Base-by-base conservation (phyloP, 352 stramenopile species). In the Phytophthora pseudosyringae region DNA sequence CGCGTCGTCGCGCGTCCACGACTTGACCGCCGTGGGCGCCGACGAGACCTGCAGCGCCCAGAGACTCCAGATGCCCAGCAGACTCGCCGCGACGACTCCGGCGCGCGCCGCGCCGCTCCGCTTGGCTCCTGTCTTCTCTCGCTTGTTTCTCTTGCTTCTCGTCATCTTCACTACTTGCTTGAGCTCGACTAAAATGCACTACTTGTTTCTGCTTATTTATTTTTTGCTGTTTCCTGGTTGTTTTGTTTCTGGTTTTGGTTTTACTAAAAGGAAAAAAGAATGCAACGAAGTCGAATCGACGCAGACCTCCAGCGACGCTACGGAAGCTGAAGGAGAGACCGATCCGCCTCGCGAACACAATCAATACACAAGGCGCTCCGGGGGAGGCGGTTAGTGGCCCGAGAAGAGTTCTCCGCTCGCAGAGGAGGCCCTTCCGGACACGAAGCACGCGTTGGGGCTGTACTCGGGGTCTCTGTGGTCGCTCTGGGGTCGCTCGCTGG, bases 1-100 rank as follows among this genome's bases (percentile, higher is more conserved):
- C 18, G 29, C 40, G 40, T 73, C 64, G 16, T 64, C 49, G n/a
- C 51, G 64, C 29, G 64, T 52, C 67, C 71, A 79, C n/a, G 64
- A 55, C 55, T 71, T 69, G 39, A 64, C 36, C 9, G 46, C 33
- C 49, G 62, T 68, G 16, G 50, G 48, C 26, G 48, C 62, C 31
- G 61, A 68, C 44, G 54, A 69, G 46, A 64, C 57, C n/a, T 52
- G 44, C n/a, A 58, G 47, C 18, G 39, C 18, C 21, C 26, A 31
- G 26, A 71, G 41, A 47, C 50, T 58, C 60, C 55, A 67, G 21
- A 75, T 31, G n/a, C 55, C 28, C 36, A 70, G 31, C n/a, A 71
- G 40, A 60, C 44, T 56, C 40, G 36, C 56, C 33, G 49, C 15
- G 13, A 69, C 46, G 31, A 71, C 29, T 21, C 50, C 35, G 32